Conservation (phyloP, 306 rosid species). For the Prinsepia uniflora region DNA sequence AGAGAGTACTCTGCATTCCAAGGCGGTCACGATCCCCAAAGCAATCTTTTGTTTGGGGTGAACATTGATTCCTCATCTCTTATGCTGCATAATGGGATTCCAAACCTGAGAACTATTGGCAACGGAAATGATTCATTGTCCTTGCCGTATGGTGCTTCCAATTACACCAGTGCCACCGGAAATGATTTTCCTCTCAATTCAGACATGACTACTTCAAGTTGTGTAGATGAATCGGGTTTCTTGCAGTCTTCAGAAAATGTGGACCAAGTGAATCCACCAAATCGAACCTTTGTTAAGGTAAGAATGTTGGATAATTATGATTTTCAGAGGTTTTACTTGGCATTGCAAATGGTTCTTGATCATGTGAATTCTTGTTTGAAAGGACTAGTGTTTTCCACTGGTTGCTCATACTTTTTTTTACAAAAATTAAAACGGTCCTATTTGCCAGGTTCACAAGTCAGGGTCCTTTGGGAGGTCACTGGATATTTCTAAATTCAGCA, state of each 20-base stretch:
- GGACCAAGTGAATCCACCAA: slow-evolving; percentile 50
- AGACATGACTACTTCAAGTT: slow-evolving; percentile 51
- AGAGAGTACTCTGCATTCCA: slow-evolving; percentile 71
- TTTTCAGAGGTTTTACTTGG: no score
- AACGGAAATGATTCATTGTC: slow-evolving; percentile 41
- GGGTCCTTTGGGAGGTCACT: slow-evolving; percentile 78
- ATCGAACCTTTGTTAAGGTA: slow-evolving; percentile 83
- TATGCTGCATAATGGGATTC: slow-evolving; percentile 62
- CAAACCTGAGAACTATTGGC: slow-evolving; percentile 51
- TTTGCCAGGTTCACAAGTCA: slow-evolving; percentile 60
- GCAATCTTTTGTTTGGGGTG: slow-evolving; percentile 77
- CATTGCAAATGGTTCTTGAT: background rate
- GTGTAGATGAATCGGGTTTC: slow-evolving; percentile 65
- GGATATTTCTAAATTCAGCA: slow-evolving; percentile 70
- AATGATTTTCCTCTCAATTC: slow-evolving; percentile 53
- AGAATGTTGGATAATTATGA: background rate
- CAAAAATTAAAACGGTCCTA: slow-evolving; percentile 15
- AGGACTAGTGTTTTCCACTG: background rate
- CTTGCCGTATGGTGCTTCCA: slow-evolving; percentile 57
- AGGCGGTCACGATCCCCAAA: slow-evolving; percentile 65
- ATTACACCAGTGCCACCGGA: slow-evolving; percentile 50
- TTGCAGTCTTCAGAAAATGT: slow-evolving; percentile 56
- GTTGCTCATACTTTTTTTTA: background rate
- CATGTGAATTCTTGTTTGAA: background rate
- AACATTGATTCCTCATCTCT: slow-evolving; percentile 80